Evolutionary conservation across 345 rosid species (phyloP).

Genomic region (Hibiscus syriacus): DNA sequence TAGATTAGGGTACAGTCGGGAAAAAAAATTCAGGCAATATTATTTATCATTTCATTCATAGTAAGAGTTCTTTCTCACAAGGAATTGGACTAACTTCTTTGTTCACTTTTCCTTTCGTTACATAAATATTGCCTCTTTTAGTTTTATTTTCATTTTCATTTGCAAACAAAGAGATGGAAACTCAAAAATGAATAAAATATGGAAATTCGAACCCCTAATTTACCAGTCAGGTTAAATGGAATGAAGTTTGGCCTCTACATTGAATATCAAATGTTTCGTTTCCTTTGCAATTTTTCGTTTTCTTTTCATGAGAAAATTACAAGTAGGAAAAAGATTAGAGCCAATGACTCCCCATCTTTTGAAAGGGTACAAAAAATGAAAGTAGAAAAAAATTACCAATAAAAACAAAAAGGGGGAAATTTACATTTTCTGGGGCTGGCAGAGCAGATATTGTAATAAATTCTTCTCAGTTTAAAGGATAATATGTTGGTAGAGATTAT

Average conservation of each 20-base stretch:
- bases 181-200: not conserved
- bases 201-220: not conserved
- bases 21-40: too few relatives aligned
- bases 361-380: too few relatives aligned
- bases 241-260: not conserved
- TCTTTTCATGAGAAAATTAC: conserved; percentile 18
- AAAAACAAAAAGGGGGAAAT: conserved; percentile 12
- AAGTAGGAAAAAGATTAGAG: conserved; percentile 1
- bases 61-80: too few relatives aligned
- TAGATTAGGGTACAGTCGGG: too few relatives aligned
- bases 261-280: conserved; percentile 14
- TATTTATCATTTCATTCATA: too few relatives aligned
- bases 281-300: conserved; percentile 16
- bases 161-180: too few relatives aligned
- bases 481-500: too few relatives aligned
- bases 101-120: too few relatives aligned
- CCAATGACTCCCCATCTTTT: conserved; percentile 8
- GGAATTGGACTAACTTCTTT: too few relatives aligned
- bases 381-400: not conserved
- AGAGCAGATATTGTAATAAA: conserved; percentile 10
- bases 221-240: not conserved
- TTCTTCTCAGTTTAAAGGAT: conserved; percentile 9
- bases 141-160: not conserved
- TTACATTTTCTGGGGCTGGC: conserved; percentile 30
- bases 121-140: not conserved